A percentile compares a stretch with the other conserved stretches of the same genome.
Conservation (phyloP, 176 grass and related monocot genomes). For the Triticum timopheevii region DNA sequence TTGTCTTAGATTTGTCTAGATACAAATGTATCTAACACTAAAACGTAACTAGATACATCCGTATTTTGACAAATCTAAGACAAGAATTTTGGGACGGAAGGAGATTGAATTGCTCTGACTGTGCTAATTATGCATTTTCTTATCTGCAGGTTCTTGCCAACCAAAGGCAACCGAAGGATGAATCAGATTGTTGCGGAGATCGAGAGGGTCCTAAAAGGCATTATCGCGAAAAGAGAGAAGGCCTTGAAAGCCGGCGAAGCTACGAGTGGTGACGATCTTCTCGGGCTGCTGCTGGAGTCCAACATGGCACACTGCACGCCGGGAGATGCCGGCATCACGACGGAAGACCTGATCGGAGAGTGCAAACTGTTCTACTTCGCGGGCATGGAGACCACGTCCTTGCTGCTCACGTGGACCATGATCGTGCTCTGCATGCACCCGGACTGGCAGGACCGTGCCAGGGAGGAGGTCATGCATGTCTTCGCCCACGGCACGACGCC, state of each 20-base stretch:
- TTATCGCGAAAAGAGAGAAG: slow-evolving; percentile 55
- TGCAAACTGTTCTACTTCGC: slow-evolving; percentile 93
- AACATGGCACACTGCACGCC: slow-evolving; percentile 36
- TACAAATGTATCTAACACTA: too few relatives aligned
- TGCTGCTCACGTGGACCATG: slow-evolving; percentile 78
- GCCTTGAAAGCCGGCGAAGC: slow-evolving; percentile 25
- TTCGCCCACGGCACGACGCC: slow-evolving; percentile 43
- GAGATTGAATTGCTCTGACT: neutral
- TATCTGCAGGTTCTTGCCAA: slow-evolving; percentile 43
- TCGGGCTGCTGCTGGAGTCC: slow-evolving; percentile 59
- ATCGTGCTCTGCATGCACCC: slow-evolving; percentile 72
- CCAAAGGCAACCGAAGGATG: slow-evolving; percentile 52
- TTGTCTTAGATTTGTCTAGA: too few relatives aligned
- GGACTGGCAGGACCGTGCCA: slow-evolving; percentile 68
- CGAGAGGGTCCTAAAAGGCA: slow-evolving; percentile 36
- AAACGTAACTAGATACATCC: too few relatives aligned
- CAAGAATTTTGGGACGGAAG: too few relatives aligned
- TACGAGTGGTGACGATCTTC: slow-evolving; percentile 36
- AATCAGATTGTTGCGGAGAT: slow-evolving; percentile 48
- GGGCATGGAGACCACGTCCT: slow-evolving; percentile 73
- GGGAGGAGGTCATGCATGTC: slow-evolving; percentile 55
- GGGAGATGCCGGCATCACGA: slow-evolving; percentile 42
- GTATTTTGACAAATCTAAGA: too few relatives aligned
- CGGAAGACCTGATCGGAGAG: slow-evolving; percentile 71
- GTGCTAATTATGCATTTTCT: neutral